A percentile compares a stretch with the other conserved stretches of the same genome.
Evolutionary conservation across 139 green algal genomes (phyloP).

Genomic region (Gonium pectorale): DNA sequence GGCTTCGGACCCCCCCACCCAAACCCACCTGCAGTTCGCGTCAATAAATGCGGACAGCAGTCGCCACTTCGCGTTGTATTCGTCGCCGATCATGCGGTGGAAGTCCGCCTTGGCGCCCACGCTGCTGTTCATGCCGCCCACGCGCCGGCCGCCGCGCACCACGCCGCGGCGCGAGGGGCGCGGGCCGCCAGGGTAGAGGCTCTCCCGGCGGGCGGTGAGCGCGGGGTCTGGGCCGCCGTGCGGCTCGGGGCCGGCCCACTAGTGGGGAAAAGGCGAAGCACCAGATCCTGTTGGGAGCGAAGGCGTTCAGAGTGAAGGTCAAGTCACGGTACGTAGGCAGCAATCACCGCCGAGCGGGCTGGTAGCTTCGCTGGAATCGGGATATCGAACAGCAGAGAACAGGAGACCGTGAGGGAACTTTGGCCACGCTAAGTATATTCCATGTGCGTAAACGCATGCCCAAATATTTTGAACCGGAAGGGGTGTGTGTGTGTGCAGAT

Average conservation of each 20-base stretch:
- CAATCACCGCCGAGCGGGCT: no score
- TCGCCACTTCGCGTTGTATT: constrained; percentile 23
- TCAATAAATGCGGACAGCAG: constrained; percentile 18
- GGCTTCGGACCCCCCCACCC: no score
- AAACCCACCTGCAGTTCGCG: constrained; percentile 12
- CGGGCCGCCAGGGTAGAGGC: no score
- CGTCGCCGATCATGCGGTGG: neutral
- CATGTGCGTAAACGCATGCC: no score
- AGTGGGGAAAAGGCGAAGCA: neutral
- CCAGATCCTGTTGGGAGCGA: neutral
- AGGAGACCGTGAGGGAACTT: no score
- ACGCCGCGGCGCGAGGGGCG: neutral
- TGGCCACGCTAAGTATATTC: no score
- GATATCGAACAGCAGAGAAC: no score
- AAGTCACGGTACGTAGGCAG: neutral
- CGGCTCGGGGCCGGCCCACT: neutral
- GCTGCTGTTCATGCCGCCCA: neutral
- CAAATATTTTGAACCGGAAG: no score
- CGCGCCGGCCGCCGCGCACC: neutral
- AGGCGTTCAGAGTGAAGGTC: neutral
- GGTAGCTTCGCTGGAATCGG: no score
- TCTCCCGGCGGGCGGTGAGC: no score
- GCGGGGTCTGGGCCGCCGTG: neutral
- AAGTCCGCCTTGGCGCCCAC: constrained; percentile 21
- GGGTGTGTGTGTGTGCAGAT: no score